Evolutionary conservation across 2,329 filamentous ascomycete genomes (phyloP), one percentile per base, ranked within the genome.

Genomic region (Cladobotryum mycophilum): DNA sequence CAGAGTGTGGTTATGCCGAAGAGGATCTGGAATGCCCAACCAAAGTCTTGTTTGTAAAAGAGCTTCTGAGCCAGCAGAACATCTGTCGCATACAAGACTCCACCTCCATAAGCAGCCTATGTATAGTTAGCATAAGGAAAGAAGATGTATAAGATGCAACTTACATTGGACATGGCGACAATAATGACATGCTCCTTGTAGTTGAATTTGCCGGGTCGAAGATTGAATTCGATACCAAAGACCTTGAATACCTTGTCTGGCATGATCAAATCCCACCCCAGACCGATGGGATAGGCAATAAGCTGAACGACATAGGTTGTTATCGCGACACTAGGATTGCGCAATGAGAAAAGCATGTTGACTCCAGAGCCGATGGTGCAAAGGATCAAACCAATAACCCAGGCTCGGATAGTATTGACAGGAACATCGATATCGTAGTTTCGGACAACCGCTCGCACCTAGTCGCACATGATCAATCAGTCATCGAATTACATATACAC

Each of bases 361-460:
- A 83, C 66, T 4, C 72, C 78, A 1, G 81, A 82, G n/a, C 80
- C 81, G 51, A 84, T 61, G 0, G 81, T 84, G 52, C 80, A 80
- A 41, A 85, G 72, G 11, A 84, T 4, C 58, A 85, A 53, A 34
- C 82, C 82, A 54, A 85, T 81, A 4, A 71, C 67, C 82, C 82
- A 85, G 34, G 81, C 81, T 45, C 82, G 80, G 51, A 85, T 71
- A 17, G 82, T 85, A 63, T 83, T 85, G 57, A 75, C 74, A n/a
- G 81, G 78, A 20, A 84, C 70, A 58, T 84, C 81, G 57, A 82
- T 75, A 58, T 86, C 82, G 61, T 78, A 76, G 62, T 85, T 85
- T 53, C 79, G 72, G 15, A 86, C 82, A 15, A 83, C 79, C 22
- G 82, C 79, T 57, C 82, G 79, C 49, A 85, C 82, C 69, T 84